Conservation (phyloP, 2,329 filamentous ascomycete genomes). For the Bipolaris gigantea region DNA sequence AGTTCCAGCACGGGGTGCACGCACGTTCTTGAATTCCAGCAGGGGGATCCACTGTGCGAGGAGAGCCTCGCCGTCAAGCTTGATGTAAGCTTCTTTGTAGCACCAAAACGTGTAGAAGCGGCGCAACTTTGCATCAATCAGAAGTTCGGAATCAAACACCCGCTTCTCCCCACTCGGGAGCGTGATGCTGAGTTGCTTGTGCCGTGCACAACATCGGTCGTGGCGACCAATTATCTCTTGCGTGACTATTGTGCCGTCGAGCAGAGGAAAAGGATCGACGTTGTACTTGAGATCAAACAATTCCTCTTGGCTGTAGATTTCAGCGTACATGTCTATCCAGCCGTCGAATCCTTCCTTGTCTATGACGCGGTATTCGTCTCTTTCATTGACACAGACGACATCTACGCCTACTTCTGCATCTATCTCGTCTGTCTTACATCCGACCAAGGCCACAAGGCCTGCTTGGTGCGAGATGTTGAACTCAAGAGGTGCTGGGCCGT, state of each 20-base stretch:
- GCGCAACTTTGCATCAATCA: conserved; percentile 65
- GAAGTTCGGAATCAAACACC: conserved; percentile 47
- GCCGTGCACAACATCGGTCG: conserved; percentile 47
- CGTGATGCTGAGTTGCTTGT: conserved; percentile 45
- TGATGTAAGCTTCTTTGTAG: conserved; percentile 78
- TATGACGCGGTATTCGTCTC: conserved; percentile 62
- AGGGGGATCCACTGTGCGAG: conserved; percentile 72
- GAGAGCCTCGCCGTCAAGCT: conserved; percentile 78
- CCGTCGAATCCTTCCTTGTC: conserved; percentile 64
- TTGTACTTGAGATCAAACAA: conserved; percentile 63
- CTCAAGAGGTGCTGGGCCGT: conserved; percentile 50
- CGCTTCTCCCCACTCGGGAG: conserved; percentile 41
- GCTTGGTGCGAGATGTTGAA: conserved; percentile 83
- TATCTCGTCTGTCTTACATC: conserved; percentile 31
- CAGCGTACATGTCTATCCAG: conserved; percentile 72
- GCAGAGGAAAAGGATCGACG: conserved; percentile 48
- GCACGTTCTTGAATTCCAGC: conserved; percentile 68
- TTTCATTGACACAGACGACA: conserved; percentile 74
- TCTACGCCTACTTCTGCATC: conserved; percentile 67
- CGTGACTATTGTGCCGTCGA: conserved; percentile 49
- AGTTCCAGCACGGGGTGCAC: conserved; percentile 49
- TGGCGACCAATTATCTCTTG: conserved; percentile 47
- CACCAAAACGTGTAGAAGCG: conserved; percentile 79
- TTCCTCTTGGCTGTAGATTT: conserved; percentile 68
- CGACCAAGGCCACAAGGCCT: conserved; percentile 70